Evolutionary conservation across 495 filamentous ascomycete genomes (phyloP), one percentile per base, ranked within the genome.

Genomic region (Aspergillus haitiensis): DNA sequence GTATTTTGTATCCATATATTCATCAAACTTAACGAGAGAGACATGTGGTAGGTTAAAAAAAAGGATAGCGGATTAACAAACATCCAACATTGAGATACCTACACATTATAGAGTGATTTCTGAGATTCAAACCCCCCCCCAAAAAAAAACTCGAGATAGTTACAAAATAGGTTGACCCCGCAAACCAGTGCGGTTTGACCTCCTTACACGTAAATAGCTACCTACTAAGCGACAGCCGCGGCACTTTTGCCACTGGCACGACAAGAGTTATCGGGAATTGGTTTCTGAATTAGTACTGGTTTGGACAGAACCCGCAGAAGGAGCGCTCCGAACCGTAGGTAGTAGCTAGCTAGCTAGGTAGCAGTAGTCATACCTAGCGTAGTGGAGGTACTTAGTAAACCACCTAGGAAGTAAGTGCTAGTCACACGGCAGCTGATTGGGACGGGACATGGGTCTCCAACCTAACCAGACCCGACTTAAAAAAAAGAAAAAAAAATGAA

Each of bases 281-380:
- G 15, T 16, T 46, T 45, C 27, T 36, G 44, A 27, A 27, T 52
- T 50, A 39, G 47, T 48, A 48, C 52, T 62, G 65, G 61, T 62
- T 62, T 62, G 50, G 62, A 48, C 48, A 61, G 59, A 67, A 59
- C 52, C 21, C 49, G 62, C 61, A 56, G 64, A 64, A 64, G 65
- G 62, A 55, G 65, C 65, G 65, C 65, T 64, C 62, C 65, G 65
- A 62, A 63, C 65, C 65, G 65, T 64, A 51, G 21, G 21, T 27
- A 27, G 21, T 27, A 27, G 21, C 21, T 27, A 27, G 21, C 21
- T 27, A 27, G 21, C 21, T 27, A 27, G 21, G 21, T 27, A 27
- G 21, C 3, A 27, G 21, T 27, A 27, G 21, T 3, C 21, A 27
- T 27, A 27, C 21, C 21, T 27, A 27, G 21, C 3, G 21, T 1